A percentile compares a stretch with the other conserved stretches of the same genome.
phyloP scores from a whole-genome alignment of 768 basidiomycete species.

The Lactifluus echinatus region DNA sequence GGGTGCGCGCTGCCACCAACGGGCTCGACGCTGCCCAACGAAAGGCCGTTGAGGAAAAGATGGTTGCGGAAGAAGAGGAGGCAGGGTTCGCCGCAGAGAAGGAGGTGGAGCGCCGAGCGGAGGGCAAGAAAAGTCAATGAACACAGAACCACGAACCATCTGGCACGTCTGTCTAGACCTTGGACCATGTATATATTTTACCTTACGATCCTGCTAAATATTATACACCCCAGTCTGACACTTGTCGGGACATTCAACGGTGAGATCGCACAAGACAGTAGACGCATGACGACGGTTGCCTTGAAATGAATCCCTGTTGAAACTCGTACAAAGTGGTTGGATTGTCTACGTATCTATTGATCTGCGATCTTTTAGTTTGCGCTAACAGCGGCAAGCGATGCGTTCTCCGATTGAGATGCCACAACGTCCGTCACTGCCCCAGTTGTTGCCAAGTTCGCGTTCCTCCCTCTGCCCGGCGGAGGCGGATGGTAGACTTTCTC shows the following conservation, averaged over 20 bases:
- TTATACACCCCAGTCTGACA: neutral
- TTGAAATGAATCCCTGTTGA: neutral
- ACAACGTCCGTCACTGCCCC: neutral
- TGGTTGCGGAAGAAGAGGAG: conserved; percentile 62
- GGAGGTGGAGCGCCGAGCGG: conserved; percentile 27
- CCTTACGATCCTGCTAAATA: neutral
- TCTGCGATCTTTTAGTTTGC: neutral
- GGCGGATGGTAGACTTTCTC: conserved; percentile 80
- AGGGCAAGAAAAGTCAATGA: conserved; percentile 19
- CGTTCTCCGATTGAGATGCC: neutral
- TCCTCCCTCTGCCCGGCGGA: conserved; percentile 71
- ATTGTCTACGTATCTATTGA: neutral
- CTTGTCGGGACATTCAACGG: neutral
- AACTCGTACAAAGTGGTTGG: neutral
- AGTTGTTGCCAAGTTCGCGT: conserved; percentile 27
- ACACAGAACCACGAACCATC: neutral
- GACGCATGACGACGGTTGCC: neutral
- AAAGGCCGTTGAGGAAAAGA: conserved; percentile 46
- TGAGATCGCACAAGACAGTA: neutral
- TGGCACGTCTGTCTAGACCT: neutral
- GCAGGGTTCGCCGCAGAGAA: conserved; percentile 68
- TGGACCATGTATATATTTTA: neutral
- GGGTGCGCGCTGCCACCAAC: conserved; percentile 46
- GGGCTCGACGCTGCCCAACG: conserved; percentile 41
- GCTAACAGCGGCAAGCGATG: neutral